phyloP scores from a whole-genome alignment of 371 early-diverging fungal species.

The Mortierella sp. region DNA sequence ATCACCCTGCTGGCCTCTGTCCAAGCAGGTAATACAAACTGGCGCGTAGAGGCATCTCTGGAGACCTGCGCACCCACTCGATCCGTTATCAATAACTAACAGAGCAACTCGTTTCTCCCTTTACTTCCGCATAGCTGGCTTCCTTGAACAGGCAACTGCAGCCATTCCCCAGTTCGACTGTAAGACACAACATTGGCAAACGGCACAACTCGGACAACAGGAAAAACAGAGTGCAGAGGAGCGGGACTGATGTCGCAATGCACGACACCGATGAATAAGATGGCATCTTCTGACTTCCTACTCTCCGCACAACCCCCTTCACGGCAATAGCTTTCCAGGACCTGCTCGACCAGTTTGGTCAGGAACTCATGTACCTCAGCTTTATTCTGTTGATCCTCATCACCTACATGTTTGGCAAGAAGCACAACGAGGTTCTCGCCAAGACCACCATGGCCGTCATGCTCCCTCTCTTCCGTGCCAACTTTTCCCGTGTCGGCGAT shows the following conservation, averaged over 20 bases:
- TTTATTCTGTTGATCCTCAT: conserved; percentile 37
- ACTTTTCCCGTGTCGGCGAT: conserved; percentile 54
- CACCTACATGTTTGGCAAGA: conserved; percentile 44
- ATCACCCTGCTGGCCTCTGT: conserved; percentile 29
- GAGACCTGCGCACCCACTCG: too few species aligned
- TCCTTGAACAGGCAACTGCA: not conserved
- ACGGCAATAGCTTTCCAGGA: conserved; percentile 23
- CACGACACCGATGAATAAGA: not conserved
- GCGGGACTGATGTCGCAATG: not conserved
- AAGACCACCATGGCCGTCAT: conserved; percentile 57
- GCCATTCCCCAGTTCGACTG: conserved; percentile 30
- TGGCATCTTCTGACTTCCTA: not conserved
- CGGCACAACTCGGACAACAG: not conserved
- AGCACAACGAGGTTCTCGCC: conserved; percentile 48
- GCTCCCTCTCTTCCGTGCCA: conserved; percentile 51
- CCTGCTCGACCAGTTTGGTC: conserved; percentile 27
- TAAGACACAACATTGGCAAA: conserved; percentile 15
- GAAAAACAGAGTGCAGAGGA: not conserved
- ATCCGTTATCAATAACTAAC: too few species aligned
- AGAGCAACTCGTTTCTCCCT: not conserved
- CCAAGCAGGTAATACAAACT: conserved; percentile 15
- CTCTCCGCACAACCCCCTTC: not conserved
- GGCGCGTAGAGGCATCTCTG: too few species aligned
- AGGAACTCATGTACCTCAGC: conserved; percentile 38
- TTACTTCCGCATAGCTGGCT: conserved; percentile 19